phyloP scores from a whole-genome alignment of 1,139 yeast species.

The Hemisphaericaspora xylofermentans region DNA sequence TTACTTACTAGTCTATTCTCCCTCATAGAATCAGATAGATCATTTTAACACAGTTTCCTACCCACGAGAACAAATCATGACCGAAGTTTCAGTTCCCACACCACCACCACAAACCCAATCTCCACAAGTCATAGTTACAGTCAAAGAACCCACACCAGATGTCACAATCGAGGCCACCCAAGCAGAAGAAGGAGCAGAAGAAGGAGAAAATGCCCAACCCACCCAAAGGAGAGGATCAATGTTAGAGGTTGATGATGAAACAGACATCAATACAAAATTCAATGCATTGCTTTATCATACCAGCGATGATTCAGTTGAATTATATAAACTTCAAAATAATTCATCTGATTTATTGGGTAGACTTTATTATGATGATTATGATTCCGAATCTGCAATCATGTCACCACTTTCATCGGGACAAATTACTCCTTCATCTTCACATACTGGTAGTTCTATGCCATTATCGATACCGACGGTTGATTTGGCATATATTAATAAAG shows the following conservation, averaged over 20 bases:
- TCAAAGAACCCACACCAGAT: neutral
- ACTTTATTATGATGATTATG: conserved; percentile 46
- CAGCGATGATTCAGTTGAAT: conserved; percentile 40
- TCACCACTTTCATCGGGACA: conserved; percentile 23
- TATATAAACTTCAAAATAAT: conserved; percentile 39
- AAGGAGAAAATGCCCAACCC: neutral
- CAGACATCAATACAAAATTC: conserved; percentile 37
- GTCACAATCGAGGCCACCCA: no score
- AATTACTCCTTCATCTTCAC: conserved; percentile 21
- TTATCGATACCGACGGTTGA: neutral
- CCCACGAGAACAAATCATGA: neutral
- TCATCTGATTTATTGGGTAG: conserved; percentile 45
- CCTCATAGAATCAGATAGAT: no score
- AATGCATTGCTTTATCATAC: conserved; percentile 44
- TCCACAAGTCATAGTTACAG: no score
- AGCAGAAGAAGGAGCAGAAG: no score
- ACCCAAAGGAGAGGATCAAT: neutral
- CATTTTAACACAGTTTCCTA: no score
- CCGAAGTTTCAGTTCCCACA: neutral
- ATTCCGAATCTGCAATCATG: conserved; percentile 31
- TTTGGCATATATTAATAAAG: neutral
- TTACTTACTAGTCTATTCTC: no score
- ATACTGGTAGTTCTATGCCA: conserved; percentile 4
- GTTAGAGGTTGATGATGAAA: conserved; percentile 21
- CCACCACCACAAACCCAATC: no score